Percentiles rank a stretch among this genome's conserved stretches.
Evolutionary conservation across 495 filamentous ascomycete genomes (phyloP).

Genomic region (Annulohypoxylon maeteangense): DNA sequence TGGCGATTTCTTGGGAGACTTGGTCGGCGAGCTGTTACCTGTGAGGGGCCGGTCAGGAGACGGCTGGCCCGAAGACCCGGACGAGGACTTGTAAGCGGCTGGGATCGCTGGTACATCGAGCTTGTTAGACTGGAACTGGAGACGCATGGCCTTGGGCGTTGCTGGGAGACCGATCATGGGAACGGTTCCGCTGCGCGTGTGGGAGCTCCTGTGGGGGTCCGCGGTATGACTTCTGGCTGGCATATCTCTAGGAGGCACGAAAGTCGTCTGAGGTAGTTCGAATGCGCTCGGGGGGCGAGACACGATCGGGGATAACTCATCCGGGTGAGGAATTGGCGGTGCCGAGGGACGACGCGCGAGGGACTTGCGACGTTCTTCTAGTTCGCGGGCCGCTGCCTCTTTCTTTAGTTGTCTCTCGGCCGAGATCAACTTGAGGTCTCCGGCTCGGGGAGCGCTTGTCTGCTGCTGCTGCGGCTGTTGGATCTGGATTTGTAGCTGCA

Average conservation of each 20-base stretch:
- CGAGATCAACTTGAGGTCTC: conserved; percentile 58
- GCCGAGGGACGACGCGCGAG: conserved; percentile 81
- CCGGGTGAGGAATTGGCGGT: conserved; percentile 83
- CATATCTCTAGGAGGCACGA: conserved; percentile 52
- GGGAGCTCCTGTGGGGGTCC: conserved; percentile 51
- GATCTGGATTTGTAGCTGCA: conserved; percentile 32
- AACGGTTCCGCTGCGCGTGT: conserved; percentile 60
- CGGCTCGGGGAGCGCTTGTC: conserved; percentile 41
- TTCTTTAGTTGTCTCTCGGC: conserved; percentile 70
- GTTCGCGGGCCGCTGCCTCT: conserved; percentile 82
- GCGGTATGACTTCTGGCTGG: conserved; percentile 60
- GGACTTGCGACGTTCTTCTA: conserved; percentile 86
- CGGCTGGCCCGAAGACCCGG: conserved; percentile 42
- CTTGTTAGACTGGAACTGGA: conserved; percentile 71
- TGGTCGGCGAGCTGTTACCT: conserved; percentile 40
- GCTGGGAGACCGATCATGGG: conserved; percentile 77
- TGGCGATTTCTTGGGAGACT: conserved; percentile 44
- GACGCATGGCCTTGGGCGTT: conserved; percentile 85
- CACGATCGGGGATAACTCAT: conserved; percentile 60
- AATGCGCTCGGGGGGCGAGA: conserved; percentile 51
- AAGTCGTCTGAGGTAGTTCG: conserved; percentile 56
- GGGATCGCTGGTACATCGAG: conserved; percentile 76
- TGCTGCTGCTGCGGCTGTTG: conserved; percentile 46
- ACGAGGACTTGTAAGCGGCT: conserved; percentile 55
- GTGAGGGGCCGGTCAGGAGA: conserved; percentile 42